A percentile compares a stretch with the other conserved stretches of the same genome.
phyloP scores from a whole-genome alignment of 208 protist species.

The Angomonas desouzai region DNA sequence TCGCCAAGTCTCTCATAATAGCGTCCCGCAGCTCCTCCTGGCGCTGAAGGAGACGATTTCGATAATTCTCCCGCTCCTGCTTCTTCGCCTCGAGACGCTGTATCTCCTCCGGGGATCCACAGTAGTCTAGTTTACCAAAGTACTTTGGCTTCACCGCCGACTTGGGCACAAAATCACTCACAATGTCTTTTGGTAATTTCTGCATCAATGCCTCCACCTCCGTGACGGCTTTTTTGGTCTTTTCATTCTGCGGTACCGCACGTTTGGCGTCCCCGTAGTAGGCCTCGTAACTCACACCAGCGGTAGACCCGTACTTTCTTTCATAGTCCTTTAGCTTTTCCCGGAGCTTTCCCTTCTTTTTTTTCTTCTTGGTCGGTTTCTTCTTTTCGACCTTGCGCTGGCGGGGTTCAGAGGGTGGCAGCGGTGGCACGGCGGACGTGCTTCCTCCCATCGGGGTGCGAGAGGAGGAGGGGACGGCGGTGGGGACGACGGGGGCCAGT shows the following conservation, averaged over 20 bases:
- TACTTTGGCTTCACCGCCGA: constrained; percentile 5
- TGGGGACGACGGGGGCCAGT: not conserved
- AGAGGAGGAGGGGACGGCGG: constrained; percentile 2
- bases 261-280: constrained; percentile 47
- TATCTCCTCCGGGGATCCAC: constrained; percentile 24
- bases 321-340: constrained; percentile 54
- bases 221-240: constrained; percentile 11
- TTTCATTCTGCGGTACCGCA: constrained; percentile 2
- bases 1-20: constrained; percentile 10
- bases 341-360: constrained; percentile 22
- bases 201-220: constrained; percentile 18
- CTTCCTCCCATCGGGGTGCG: not conserved
- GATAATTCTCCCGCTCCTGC: constrained; percentile 20
- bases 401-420: not conserved
- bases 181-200: constrained; percentile 15
- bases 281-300: constrained; percentile 49
- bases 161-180: constrained; percentile 14
- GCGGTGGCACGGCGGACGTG: not conserved
- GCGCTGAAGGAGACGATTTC: constrained; percentile 23
- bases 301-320: constrained; percentile 27
- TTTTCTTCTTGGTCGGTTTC: constrained; percentile 7
- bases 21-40: constrained; percentile 22
- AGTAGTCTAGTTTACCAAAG: constrained; percentile 34
- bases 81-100: constrained; percentile 22
- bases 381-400: not conserved